Evolutionary conservation across 164 flowering plant genomes (phyloP), one percentile per base, ranked within the genome.

Genomic region (Malania oleifera): DNA sequence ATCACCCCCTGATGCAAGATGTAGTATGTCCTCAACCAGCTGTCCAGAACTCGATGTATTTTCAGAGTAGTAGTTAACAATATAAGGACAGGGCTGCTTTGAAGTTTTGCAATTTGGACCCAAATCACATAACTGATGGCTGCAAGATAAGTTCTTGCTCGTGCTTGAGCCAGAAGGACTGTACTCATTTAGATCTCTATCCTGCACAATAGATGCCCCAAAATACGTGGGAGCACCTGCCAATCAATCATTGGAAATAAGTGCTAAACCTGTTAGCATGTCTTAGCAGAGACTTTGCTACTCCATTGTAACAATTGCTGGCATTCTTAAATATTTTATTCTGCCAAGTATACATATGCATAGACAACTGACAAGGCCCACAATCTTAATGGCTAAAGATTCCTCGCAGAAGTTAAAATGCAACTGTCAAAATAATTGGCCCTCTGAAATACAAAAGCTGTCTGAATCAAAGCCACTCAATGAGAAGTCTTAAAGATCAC

Each of bases 191-290:
- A 89, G 73, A 81, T 93, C 88, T 82, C 73, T 83, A 74, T 80
- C 96, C 98, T 93, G 97, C 98, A 87, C 72, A 83, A 89, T 86
- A 86, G 86, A 85, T 85, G 89, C 96, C 82, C 95, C 96, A 80
- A 70, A 43, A 83, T 67, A 83, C 71, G 77, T 84, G 72, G 96
- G 93, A 83, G 96, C 96, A 86, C 95, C 98, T 92, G 93, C 89
- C 87, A 92, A 92, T 92, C 97, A 92, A 92, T 92, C 83, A 86
- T 70, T 61, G 80, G 86, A 77, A 80, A 92, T 89, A 83, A 92
- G 98, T 73, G 88, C 80, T 84, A 87, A 87, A 87, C 80, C 77
- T 77, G 85, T 75, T 69, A 74, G 62, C 72, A 70, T 66, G 56
- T 73, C 62, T 66, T 60, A 71, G 63, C 76, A 72, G 27, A 61